Conservation (phyloP, 2,329 filamentous ascomycete genomes). For the Massarina eburnea region DNA sequence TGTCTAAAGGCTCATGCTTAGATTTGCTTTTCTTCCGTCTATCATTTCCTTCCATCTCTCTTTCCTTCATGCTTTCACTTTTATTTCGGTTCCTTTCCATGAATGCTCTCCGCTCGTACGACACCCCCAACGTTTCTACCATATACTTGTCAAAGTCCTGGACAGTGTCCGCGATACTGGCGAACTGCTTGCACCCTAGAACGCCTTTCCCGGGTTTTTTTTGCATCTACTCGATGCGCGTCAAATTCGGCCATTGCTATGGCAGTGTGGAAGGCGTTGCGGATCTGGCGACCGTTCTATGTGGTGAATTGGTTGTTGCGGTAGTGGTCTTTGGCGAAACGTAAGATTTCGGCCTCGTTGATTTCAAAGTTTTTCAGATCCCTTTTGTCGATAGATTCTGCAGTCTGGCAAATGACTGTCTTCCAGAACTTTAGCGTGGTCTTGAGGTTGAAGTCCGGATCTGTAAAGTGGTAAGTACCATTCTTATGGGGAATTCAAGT, state of each 20-base stretch:
- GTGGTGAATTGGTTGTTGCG: background rate
- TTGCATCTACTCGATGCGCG: background rate
- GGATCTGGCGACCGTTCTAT: constrained; percentile 16
- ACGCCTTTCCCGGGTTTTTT: background rate
- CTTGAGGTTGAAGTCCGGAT: constrained; percentile 1
- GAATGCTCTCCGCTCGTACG: background rate
- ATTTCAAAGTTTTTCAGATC: background rate
- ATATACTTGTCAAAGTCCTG: constrained; percentile 3
- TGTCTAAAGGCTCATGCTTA: background rate
- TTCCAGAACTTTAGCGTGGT: constrained; percentile 1
- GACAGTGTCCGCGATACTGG: background rate
- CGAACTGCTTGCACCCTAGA: constrained; percentile 1
- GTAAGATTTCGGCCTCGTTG: constrained; percentile 1
- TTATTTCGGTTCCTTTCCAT: background rate
- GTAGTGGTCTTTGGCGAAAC: constrained; percentile 3
- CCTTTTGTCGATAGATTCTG: background rate
- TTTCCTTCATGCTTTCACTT: background rate
- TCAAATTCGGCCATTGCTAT: constrained; percentile 16
- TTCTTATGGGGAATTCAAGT: background rate
- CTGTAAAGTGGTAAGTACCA: background rate
- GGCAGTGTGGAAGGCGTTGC: constrained; percentile 17
- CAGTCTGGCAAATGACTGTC: background rate
- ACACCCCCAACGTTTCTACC: background rate
- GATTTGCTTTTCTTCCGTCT: background rate
- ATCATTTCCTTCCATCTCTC: background rate